Percentiles rank a stretch among this genome's conserved stretches.
phyloP scores from a whole-genome alignment of 23 red algal species.

The Porphyridium purpureum region DNA sequence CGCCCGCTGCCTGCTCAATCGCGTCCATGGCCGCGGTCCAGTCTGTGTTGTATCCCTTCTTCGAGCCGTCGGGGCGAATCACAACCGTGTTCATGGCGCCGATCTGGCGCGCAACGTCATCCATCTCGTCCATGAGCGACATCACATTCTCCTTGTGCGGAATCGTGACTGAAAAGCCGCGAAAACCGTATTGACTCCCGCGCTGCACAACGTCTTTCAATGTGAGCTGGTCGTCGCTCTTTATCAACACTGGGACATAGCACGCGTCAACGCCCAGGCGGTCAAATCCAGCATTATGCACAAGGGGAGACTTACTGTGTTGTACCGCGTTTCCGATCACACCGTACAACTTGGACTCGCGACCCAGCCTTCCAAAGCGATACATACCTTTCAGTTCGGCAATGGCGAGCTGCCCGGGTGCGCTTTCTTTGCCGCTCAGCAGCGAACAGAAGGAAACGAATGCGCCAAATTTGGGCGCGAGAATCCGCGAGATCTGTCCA shows the following conservation, averaged over 20 bases:
- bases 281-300: conserved; percentile 70
- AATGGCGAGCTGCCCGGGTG: conserved; percentile 59
- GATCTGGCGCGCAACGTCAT: conserved; percentile 54
- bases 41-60: conserved; percentile 69
- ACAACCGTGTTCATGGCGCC: conserved; percentile 93
- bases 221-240: conserved; percentile 10
- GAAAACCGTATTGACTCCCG: conserved; percentile 56
- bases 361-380: conserved; percentile 31
- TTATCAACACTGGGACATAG: conserved; percentile 46
- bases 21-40: conserved; percentile 74
- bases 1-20: conserved; percentile 6
- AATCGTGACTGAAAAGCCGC: conserved; percentile 76
- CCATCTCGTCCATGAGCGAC: conserved; percentile 60
- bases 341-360: conserved; percentile 48
- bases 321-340: conserved; percentile 67
- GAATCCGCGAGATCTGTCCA: conserved; percentile 46
- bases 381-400: conserved; percentile 27
- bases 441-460: conserved; percentile 67
- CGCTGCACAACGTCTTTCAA: no score
- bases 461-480: conserved; percentile 54
- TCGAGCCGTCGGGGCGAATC: conserved; percentile 6
- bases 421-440: conserved; percentile 26
- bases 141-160: conserved; percentile 65
- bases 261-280: conserved; percentile 20
- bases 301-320: conserved; percentile 63